These are phyloP conservation scores for Emmonsiellopsis sp. DNA, from an alignment of 2,329 filamentous ascomycete species.

Conservation along the genomic window DNA sequence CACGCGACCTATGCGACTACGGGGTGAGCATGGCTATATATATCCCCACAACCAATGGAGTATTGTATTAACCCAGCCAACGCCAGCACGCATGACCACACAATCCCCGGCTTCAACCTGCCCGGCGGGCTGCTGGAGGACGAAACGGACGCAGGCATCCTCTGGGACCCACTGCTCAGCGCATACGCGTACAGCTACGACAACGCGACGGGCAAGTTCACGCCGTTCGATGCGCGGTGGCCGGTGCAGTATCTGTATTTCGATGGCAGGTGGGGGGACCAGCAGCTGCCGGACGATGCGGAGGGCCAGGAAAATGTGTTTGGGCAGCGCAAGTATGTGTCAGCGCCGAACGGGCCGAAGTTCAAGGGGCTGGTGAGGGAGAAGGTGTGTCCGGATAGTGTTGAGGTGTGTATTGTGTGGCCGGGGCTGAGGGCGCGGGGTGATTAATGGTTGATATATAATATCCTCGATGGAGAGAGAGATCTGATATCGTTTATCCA, in stretches of 20 bases:
- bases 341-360: slow-evolving; percentile 52
- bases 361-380: slow-evolving; percentile 49
- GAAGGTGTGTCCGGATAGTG: slow-evolving; percentile 46
- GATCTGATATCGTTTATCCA: too few species aligned
- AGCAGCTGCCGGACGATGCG: slow-evolving; percentile 44
- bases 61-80: background rate
- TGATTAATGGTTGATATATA: background rate
- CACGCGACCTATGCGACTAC: slow-evolving; percentile 56
- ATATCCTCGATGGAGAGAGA: too few species aligned
- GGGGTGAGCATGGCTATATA: slow-evolving; percentile 24
- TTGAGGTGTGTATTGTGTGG: slow-evolving; percentile 34
- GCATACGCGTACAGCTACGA: slow-evolving; percentile 50
- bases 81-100: slow-evolving; percentile 49
- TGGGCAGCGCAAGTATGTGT: slow-evolving; percentile 46
- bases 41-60: background rate
- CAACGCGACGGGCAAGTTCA: slow-evolving; percentile 31
- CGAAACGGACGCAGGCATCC: slow-evolving; percentile 43
- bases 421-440: slow-evolving; percentile 18
- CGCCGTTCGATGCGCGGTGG: slow-evolving; percentile 34
- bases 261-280: slow-evolving; percentile 53
- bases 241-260: slow-evolving; percentile 50
- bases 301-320: slow-evolving; percentile 33
- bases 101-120: slow-evolving; percentile 51
- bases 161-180: slow-evolving; percentile 52
- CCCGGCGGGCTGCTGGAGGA: slow-evolving; percentile 45